These are phyloP conservation scores for Fusarium nygamai DNA, from an alignment of 2,329 filamentous ascomycete genomes.

Conservation along the genomic window DNA sequence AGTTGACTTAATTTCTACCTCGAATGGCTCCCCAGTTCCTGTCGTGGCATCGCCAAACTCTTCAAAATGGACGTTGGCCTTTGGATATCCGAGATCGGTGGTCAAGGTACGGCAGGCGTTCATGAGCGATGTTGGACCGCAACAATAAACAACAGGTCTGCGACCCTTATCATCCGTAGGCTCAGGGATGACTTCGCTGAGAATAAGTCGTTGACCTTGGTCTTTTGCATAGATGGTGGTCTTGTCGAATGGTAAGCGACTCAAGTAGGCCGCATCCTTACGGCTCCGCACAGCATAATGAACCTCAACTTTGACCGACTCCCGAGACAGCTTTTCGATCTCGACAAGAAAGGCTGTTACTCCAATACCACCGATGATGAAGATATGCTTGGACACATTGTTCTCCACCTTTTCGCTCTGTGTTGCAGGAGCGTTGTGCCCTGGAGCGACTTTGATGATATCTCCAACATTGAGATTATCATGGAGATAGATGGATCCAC, in stretches of 20 bases:
- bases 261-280: constrained; percentile 6
- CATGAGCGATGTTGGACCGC: constrained; percentile 8
- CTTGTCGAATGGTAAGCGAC: neutral
- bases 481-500: constrained; percentile 19
- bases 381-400: neutral
- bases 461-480: neutral
- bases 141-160: constrained; percentile 4
- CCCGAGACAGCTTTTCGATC: neutral
- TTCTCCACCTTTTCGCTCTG: no score
- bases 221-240: constrained; percentile 18
- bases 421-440: neutral
- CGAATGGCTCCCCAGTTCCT: constrained; percentile 24
- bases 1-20: constrained; percentile 11
- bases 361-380: constrained; percentile 22
- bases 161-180: neutral
- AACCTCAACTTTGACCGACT: neutral
- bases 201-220: neutral
- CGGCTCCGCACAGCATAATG: constrained; percentile 22
- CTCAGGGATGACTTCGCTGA: neutral
- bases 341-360: constrained; percentile 12
- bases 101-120: neutral
- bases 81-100: neutral
- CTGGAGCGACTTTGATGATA: constrained; percentile 8
- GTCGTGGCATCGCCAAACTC: constrained; percentile 16
- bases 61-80: constrained; percentile 9